phyloP scores from a whole-genome alignment of 23 red algal species.

The Gracilariopsis chorda region DNA sequence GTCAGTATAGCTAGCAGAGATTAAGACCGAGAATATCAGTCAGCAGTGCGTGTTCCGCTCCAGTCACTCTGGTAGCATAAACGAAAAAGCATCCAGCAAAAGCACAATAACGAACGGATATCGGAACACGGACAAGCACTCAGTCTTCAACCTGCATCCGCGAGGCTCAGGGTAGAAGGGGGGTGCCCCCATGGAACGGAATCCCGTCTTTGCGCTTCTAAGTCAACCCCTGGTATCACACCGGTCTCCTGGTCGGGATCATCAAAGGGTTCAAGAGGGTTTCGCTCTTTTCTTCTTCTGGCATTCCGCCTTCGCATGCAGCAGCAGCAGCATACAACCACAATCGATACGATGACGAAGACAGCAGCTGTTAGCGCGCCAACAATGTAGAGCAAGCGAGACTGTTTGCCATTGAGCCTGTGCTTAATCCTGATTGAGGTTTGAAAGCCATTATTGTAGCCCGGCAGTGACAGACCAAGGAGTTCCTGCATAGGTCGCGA shows the following conservation, averaged over 20 bases:
- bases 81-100: too few species aligned
- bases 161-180: background rate
- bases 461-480: too few species aligned
- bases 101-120: too few species aligned
- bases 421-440: background rate
- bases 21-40: too few species aligned
- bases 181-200: constrained; percentile 12
- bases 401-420: background rate
- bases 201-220: constrained; percentile 9
- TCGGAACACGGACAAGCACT: too few species aligned
- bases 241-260: background rate
- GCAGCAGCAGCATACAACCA: constrained; percentile 16
- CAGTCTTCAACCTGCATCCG: background rate
- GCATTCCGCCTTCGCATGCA: background rate
- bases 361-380: background rate
- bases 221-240: background rate
- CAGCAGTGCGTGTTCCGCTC: too few species aligned
- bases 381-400: background rate
- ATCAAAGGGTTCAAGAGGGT: background rate
- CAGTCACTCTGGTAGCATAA: too few species aligned
- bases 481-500: too few species aligned
- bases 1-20: too few species aligned
- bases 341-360: background rate
- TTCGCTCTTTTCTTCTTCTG: background rate
- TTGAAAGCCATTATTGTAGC: too few species aligned